phyloP scores from a whole-genome alignment of 208 protist species.

The Leishmania arabica region DNA sequence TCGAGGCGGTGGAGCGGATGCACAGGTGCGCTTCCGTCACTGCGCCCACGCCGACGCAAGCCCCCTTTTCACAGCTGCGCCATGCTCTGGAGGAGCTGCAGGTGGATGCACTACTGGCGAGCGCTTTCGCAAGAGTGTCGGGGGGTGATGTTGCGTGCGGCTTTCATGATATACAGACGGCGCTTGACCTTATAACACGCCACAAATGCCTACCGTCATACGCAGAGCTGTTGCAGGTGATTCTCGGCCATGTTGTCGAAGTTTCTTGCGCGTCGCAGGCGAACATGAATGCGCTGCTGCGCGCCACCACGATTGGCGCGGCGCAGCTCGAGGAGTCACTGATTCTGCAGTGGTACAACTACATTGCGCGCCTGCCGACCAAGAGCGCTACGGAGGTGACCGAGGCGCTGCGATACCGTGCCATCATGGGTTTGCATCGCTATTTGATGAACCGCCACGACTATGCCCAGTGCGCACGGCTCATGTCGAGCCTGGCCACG shows the following conservation, averaged over 20 bases:
- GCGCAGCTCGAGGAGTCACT: slow-evolving; percentile 50
- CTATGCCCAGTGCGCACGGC: slow-evolving; percentile 73
- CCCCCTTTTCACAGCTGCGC: slow-evolving; percentile 23
- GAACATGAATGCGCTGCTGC: slow-evolving; percentile 41
- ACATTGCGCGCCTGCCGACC: slow-evolving; percentile 62
- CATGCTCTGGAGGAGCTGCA: slow-evolving; percentile 64
- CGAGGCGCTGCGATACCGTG: slow-evolving; percentile 53
- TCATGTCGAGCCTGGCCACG: slow-evolving; percentile 74
- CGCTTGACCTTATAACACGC: slow-evolving; percentile 37
- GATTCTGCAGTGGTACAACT: slow-evolving; percentile 62
- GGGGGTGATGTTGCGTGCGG: slow-evolving; percentile 42
- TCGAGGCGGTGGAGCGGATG: slow-evolving; percentile 19
- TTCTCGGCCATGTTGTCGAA: slow-evolving; percentile 44
- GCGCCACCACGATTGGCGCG: slow-evolving; percentile 30
- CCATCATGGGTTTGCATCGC: slow-evolving; percentile 68
- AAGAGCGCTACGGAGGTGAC: slow-evolving; percentile 47
- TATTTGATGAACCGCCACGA: slow-evolving; percentile 78
- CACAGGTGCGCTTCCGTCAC: slow-evolving; percentile 6
- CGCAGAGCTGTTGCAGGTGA: slow-evolving; percentile 35
- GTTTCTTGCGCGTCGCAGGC: slow-evolving; percentile 49
- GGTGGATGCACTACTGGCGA: slow-evolving; percentile 57
- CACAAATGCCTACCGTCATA: slow-evolving; percentile 33
- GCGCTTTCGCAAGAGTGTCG: slow-evolving; percentile 43
- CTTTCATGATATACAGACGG: slow-evolving; percentile 62
- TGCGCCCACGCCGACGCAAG: not conserved